Base-by-base conservation (phyloP, 1,284 basidiomycete genomes). In the Filobasidium uniguttulatum region DNA sequence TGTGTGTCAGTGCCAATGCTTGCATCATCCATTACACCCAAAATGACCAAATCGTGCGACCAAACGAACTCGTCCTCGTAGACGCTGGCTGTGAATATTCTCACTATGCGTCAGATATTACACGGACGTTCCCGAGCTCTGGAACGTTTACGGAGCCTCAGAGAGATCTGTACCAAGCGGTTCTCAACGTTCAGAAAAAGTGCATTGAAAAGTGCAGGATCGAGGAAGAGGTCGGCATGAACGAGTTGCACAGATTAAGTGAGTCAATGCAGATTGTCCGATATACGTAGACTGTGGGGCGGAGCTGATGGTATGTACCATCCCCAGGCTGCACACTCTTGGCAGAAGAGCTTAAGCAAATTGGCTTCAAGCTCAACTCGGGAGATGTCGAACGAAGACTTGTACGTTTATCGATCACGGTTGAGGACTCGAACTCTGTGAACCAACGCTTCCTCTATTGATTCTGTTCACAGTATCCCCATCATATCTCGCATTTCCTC, bases 21-120 rank as follows among this genome's bases (percentile, higher is more conserved):
- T 73, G 91, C 1, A 82, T 87, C 30, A 89, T 96, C 55, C 90
- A 96, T 60, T 94, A 94, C 62, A 91, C 88, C 1, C 76, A 81
- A 26, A 94, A 94, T 64, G 82, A 91, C 64, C 84, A 85, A 52
- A 61, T 82, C 26, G 69, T 90, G 6, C 72, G 75, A 35, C 68
- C 78, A 3, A 77, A 74, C n/a, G 87, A 94, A 66, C 71, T 90
- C 56, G 75, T 94, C 5, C 73, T 94, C 7, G 78, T 94, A 50
- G 90, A 96, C 58, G 90, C 89, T 1, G 88, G 83, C 30, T 88
- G 85, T 61, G 88, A 90, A 74, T 82, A 80, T 67, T 81, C 85
- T 80, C 87, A 62, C 44, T 98, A 98, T 63, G 88, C 89, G 1
- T 90, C 87, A 36, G 93, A 98, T 66, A 96, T 98, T 59, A 96